These are phyloP conservation scores for Amoebophrya sp. DNA, from an alignment of 169 alveolate species.

Conservation along the genomic window DNA sequence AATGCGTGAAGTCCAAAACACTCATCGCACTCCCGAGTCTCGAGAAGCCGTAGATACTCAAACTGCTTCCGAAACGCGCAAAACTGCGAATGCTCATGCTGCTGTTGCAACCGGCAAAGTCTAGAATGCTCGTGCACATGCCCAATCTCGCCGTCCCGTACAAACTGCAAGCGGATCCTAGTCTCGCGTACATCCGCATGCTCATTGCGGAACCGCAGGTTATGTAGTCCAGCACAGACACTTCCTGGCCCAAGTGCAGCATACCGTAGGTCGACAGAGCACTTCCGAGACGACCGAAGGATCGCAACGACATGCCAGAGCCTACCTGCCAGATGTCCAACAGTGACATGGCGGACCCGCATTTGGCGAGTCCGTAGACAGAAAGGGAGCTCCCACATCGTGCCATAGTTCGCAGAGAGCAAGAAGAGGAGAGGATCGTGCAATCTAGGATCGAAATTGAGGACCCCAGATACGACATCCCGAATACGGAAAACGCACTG, in stretches of 20 bases:
- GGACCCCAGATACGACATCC: neutral
- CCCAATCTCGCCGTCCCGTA: constrained; percentile 6
- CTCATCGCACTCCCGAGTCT: neutral
- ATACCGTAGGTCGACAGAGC: neutral
- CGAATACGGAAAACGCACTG: neutral
- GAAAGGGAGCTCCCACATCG: neutral
- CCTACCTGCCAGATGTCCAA: neutral
- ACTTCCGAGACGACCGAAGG: neutral
- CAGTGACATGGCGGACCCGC: neutral
- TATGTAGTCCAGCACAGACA: neutral
- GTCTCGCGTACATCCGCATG: neutral
- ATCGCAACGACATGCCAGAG: neutral
- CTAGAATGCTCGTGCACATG: neutral
- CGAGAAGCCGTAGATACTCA: neutral
- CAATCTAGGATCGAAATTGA: neutral
- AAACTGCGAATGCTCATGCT: neutral
- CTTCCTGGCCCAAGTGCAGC: neutral
- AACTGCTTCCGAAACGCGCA: neutral
- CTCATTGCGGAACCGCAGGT: neutral
- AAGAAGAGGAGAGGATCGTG: neutral
- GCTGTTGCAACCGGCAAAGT: neutral
- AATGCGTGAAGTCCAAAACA: neutral
- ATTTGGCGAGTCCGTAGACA: neutral
- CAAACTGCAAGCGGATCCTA: neutral
- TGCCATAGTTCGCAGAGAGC: neutral